phyloP scores from a whole-genome alignment of 2,329 filamentous ascomycete species.

The Colletotrichum sp. region DNA sequence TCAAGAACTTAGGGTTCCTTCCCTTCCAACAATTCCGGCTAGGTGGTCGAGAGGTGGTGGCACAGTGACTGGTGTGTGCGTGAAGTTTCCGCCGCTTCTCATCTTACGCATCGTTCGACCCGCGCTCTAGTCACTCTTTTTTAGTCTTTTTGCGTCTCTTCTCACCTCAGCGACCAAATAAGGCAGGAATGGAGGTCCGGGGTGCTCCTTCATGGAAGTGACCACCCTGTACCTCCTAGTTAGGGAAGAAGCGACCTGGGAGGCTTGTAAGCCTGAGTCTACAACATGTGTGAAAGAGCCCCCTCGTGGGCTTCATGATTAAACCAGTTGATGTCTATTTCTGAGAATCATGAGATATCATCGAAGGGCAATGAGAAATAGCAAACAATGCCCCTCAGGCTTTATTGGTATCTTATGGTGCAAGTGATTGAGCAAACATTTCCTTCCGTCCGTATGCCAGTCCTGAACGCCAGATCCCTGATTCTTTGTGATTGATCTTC shows the following conservation, averaged over 20 bases:
- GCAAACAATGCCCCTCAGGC: neutral
- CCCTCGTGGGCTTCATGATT: neutral
- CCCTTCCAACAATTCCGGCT: neutral
- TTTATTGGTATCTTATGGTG: neutral
- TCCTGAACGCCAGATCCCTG: neutral
- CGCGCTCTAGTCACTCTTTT: neutral
- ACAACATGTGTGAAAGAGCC: neutral
- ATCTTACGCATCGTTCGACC: rapidly evolving
- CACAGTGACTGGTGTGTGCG: neutral
- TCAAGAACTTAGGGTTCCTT: neutral
- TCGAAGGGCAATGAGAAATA: neutral
- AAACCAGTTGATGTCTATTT: neutral
- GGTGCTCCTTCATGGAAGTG: neutral
- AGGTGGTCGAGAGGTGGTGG: neutral
- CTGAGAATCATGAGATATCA: neutral
- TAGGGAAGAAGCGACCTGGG: neutral
- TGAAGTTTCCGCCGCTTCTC: neutral
- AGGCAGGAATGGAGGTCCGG: rapidly evolving
- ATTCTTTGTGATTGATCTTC: neutral
- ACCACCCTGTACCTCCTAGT: rapidly evolving
- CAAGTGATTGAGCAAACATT: neutral
- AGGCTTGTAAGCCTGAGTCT: neutral
- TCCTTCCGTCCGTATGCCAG: neutral
- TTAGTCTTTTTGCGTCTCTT: neutral
- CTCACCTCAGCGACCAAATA: neutral